Conservation (phyloP, 768 basidiomycete species). For the Hygrocybe coccinea region DNA sequence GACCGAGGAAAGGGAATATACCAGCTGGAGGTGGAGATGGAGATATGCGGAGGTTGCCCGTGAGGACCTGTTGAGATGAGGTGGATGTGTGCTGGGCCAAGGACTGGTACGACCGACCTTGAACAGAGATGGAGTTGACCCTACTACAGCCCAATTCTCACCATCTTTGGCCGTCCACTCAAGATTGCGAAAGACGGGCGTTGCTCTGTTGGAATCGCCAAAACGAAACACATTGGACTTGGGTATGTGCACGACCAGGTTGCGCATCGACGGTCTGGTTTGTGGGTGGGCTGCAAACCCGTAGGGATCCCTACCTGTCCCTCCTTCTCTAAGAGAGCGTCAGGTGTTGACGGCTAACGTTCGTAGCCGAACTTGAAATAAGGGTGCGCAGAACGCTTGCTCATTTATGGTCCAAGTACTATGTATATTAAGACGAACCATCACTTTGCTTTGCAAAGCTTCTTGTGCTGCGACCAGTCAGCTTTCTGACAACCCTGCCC, state of each 20-base stretch:
- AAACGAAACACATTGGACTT: conserved; percentile 54
- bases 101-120: conserved; percentile 44
- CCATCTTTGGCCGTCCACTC: conserved; percentile 56
- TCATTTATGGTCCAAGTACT: no score
- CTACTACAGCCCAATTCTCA: conserved; percentile 74
- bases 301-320: no score
- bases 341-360: no score
- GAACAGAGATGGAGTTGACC: conserved; percentile 57
- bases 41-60: conserved; percentile 65
- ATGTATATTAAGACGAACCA: no score
- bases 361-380: no score
- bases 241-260: conserved; percentile 37
- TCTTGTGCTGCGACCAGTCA: no score
- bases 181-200: conserved; percentile 49
- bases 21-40: conserved; percentile 57
- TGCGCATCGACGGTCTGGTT: neutral
- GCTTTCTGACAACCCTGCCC: no score
- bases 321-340: no score
- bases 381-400: no score
- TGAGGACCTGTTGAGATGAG: conserved; percentile 45
- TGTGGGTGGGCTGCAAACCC: no score
- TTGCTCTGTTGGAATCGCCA: conserved; percentile 45
- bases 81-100: neutral
- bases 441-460: no score
- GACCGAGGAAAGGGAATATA: conserved; percentile 69